Conservation (phyloP, 352 stramenopile genomes). For the Poterioochromonas sp. region DNA sequence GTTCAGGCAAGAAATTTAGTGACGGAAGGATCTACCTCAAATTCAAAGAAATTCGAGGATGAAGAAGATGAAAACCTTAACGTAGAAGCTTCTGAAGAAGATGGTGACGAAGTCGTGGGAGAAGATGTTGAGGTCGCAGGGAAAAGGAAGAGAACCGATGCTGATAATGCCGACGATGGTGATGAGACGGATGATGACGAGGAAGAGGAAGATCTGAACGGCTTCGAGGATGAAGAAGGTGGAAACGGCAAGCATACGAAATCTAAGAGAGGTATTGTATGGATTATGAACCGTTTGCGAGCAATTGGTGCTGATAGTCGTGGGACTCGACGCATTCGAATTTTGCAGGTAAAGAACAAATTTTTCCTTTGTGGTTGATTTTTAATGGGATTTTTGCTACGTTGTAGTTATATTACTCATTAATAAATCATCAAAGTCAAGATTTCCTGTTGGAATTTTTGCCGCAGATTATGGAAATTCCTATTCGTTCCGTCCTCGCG, state of each 20-base stretch:
- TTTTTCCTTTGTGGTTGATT: neutral
- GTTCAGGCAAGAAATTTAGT: too few species aligned
- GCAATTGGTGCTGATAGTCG: slow-evolving; percentile 10
- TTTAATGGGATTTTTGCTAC: neutral
- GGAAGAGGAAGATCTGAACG: neutral
- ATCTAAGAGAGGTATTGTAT: neutral
- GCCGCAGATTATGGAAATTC: neutral
- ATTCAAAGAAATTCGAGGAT: too few species aligned
- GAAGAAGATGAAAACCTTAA: too few species aligned
- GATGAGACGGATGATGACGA: neutral
- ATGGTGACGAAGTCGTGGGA: too few species aligned
- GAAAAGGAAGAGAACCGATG: neutral
- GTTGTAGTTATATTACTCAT: neutral
- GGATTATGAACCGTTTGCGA: slow-evolving; percentile 22
- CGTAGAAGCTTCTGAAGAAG: too few species aligned
- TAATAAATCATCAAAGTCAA: neutral
- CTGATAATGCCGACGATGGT: neutral
- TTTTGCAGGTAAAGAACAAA: slow-evolving; percentile 1
- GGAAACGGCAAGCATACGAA: neutral
- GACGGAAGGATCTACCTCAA: too few species aligned
- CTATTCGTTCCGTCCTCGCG: neutral
- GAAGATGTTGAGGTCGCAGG: neutral
- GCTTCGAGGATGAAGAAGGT: neutral
- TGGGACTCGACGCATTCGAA: neutral
- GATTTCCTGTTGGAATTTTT: neutral